Conservation (phyloP, 768 basidiomycete species). For the Boletus rubescentipes region DNA sequence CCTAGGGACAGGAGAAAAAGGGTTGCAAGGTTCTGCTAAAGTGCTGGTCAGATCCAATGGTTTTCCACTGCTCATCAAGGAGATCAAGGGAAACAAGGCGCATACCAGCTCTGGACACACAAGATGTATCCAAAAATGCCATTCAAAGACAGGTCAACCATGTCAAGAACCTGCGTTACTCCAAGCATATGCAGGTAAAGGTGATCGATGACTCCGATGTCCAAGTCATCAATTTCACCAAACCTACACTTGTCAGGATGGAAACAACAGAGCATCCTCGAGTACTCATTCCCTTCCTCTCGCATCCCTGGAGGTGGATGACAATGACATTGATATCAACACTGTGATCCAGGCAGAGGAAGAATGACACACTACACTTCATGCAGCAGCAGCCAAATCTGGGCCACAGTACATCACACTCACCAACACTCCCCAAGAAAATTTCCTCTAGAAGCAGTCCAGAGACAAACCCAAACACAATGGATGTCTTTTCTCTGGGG, state of each 20-base stretch:
- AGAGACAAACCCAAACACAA: slow-evolving; percentile 5
- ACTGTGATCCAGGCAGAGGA: slow-evolving; percentile 49
- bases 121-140: slow-evolving; percentile 85
- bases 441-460: slow-evolving; percentile 7
- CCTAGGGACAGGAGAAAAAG: slow-evolving; percentile 27
- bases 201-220: slow-evolving; percentile 18
- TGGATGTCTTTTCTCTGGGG: slow-evolving; percentile 39
- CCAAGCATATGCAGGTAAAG: slow-evolving; percentile 78
- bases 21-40: slow-evolving; percentile 42
- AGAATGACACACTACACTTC: slow-evolving; percentile 30
- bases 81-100: slow-evolving; percentile 84
- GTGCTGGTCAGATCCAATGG: slow-evolving; percentile 68
- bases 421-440: slow-evolving; percentile 7
- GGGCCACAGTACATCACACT: background rate
- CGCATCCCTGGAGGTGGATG: slow-evolving; percentile 39
- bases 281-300: slow-evolving; percentile 40
- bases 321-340: slow-evolving; percentile 55
- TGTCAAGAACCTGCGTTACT: slow-evolving; percentile 87
- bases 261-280: slow-evolving; percentile 36
- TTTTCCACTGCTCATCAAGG: slow-evolving; percentile 75
- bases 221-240: slow-evolving; percentile 34
- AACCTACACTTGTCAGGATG: slow-evolving; percentile 25
- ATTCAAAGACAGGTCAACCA: slow-evolving; percentile 80
- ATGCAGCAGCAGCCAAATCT: slow-evolving; percentile 8
- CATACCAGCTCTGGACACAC: slow-evolving; percentile 95